These are phyloP conservation scores for Leucosporidium scottii DNA, from an alignment of 768 basidiomycete species.

Conservation along the genomic window DNA sequence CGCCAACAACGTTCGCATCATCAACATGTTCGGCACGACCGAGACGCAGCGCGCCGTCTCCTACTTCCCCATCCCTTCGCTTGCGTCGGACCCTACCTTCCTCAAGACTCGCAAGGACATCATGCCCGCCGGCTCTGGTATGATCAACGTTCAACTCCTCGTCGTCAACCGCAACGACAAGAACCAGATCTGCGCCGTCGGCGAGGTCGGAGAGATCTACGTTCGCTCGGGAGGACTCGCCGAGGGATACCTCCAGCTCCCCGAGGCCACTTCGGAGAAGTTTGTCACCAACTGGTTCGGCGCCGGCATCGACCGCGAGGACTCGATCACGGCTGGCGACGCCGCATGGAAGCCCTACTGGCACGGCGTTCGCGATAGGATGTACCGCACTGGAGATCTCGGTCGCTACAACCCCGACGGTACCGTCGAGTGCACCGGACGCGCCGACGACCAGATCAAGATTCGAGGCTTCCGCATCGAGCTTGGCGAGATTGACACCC, in stretches of 20 bases:
- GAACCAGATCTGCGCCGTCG: slow-evolving; percentile 78
- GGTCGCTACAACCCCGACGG: slow-evolving; percentile 90
- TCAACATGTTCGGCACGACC: slow-evolving; percentile 99
- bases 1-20: slow-evolving; percentile 82
- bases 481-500: slow-evolving; percentile 93
- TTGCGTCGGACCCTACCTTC: slow-evolving; percentile 78
- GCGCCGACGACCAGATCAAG: slow-evolving; percentile 98
- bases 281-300: slow-evolving; percentile 92
- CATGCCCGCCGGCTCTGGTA: slow-evolving; percentile 94
- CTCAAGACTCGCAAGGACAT: slow-evolving; percentile 90
- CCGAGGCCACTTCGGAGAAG: slow-evolving; percentile 74
- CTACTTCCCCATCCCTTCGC: slow-evolving; percentile 84
- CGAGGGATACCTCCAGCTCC: slow-evolving; percentile 78
- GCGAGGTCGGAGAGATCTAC: slow-evolving; percentile 97
- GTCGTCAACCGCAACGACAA: slow-evolving; percentile 88
- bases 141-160: slow-evolving; percentile 94
- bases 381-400: slow-evolving; percentile 96
- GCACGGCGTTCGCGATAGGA: slow-evolving; percentile 91
- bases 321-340: slow-evolving; percentile 59
- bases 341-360: slow-evolving; percentile 73
- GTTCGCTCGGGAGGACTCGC: slow-evolving; percentile 92
- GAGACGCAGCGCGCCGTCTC: slow-evolving; percentile 99
- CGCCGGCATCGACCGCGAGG: slow-evolving; percentile 51
- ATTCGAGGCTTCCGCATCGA: slow-evolving; percentile 99
- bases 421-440: slow-evolving; percentile 89